Evolutionary conservation across 805 yeast genomes (phyloP).

Genomic region (Candida wancherniae): DNA sequence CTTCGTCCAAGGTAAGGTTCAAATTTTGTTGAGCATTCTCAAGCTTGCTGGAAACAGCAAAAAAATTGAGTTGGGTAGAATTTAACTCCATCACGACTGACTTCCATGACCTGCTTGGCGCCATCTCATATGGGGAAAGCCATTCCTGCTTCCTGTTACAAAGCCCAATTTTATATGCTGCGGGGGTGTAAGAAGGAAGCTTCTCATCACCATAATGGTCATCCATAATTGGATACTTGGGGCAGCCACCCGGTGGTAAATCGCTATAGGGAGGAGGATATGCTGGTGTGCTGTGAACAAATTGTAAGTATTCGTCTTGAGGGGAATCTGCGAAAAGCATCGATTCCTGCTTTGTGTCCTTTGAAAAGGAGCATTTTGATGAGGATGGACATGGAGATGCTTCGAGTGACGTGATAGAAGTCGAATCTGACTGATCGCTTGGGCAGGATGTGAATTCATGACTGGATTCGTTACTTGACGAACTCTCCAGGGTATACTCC

Average conservation of each 20-base stretch:
- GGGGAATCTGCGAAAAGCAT: too few relatives aligned
- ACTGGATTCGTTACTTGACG: too few relatives aligned
- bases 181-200: constrained; percentile 64
- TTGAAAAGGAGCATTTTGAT: too few relatives aligned
- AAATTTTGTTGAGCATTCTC: constrained; percentile 23
- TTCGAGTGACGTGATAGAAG: too few relatives aligned
- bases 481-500: too few relatives aligned
- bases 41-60: constrained; percentile 35
- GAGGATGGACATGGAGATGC: too few relatives aligned
- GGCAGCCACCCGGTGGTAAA: constrained; percentile 43
- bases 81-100: constrained; percentile 66
- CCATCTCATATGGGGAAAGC: constrained; percentile 69
- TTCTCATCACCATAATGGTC: constrained; percentile 22
- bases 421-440: too few relatives aligned
- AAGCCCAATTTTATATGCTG: constrained; percentile 55
- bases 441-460: too few relatives aligned
- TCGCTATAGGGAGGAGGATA: constrained; percentile 34
- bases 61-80: constrained; percentile 80
- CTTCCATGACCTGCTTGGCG: constrained; percentile 68
- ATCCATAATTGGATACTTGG: constrained; percentile 28
- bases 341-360: too few relatives aligned
- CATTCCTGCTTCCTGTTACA: constrained; percentile 68
- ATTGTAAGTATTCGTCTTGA: constrained; percentile 19
- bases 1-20: constrained; percentile 1
- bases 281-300: constrained; percentile 37